Percentiles rank a stretch among this genome's conserved stretches.
phyloP scores from a whole-genome alignment of 1,284 basidiomycete genomes.

The Phellopilus nigrolimitatus region DNA sequence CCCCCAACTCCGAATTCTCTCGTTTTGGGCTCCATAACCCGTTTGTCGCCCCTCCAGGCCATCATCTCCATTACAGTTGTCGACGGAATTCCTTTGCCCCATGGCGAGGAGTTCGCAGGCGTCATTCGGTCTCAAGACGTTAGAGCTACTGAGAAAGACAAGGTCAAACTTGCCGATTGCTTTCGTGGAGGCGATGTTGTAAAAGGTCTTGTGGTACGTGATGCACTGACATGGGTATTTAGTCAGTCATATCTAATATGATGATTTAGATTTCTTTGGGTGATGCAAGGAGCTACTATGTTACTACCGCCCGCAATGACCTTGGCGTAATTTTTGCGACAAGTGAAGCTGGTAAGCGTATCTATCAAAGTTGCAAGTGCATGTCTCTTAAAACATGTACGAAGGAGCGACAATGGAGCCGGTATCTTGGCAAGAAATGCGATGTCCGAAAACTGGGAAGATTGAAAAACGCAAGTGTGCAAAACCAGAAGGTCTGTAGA shows the following conservation, averaged over 20 bases:
- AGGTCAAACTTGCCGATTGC: conserved; percentile 89
- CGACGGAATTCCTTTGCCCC: conserved; percentile 82
- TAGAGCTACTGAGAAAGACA: conserved; percentile 89
- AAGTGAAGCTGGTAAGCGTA: conserved; percentile 64
- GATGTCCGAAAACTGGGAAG: conserved; percentile 76
- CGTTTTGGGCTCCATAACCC: conserved; percentile 77
- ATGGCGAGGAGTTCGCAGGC: conserved; percentile 91
- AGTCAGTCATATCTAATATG: conserved; percentile 12
- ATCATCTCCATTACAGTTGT: conserved; percentile 86
- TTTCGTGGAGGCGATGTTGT: conserved; percentile 97
- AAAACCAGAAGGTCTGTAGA: conserved; percentile 65
- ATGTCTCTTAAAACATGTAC: neutral
- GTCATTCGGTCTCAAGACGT: conserved; percentile 91
- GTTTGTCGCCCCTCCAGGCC: conserved; percentile 86
- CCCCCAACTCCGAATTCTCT: conserved; percentile 68
- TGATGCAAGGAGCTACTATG: conserved; percentile 91
- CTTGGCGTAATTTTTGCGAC: conserved; percentile 89
- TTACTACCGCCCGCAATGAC: conserved; percentile 92
- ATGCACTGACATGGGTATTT: too few species aligned
- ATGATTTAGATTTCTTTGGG: conserved; percentile 76
- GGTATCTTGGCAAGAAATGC: conserved; percentile 90
- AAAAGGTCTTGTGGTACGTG: conserved; percentile 84
- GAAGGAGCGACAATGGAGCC: conserved; percentile 77
- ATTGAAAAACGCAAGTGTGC: conserved; percentile 87
- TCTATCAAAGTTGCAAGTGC: neutral